A percentile compares a stretch with the other conserved stretches of the same genome.
Evolutionary conservation across 1,139 yeast species (phyloP).

Genomic region (Kodamaea sp.): DNA sequence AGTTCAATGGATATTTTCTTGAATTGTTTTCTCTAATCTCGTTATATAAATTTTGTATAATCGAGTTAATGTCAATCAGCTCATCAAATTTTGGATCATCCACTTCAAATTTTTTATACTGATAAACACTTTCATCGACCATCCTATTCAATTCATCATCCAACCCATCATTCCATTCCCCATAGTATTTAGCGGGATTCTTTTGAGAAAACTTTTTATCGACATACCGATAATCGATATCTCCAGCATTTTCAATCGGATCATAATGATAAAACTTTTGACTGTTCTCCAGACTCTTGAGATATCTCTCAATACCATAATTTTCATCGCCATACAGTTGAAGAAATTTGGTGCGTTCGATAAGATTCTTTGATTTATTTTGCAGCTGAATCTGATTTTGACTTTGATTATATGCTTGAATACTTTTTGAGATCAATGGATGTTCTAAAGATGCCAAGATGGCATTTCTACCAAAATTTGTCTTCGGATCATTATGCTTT

Average conservation of each 20-base stretch:
- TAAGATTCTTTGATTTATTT: background rate
- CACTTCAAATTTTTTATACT: background rate
- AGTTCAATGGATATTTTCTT: background rate
- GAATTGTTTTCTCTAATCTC: constrained; percentile 6
- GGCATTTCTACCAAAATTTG: constrained; percentile 5
- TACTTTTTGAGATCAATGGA: constrained; percentile 9
- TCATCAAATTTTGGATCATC: constrained; percentile 5
- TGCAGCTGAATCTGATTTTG: constrained; percentile 1
- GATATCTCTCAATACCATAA: background rate
- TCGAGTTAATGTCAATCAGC: constrained; percentile 5
- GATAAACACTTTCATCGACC: constrained; percentile 8
- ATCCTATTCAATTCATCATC: constrained; percentile 9
- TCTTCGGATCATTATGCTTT: no score
- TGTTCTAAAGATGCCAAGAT: constrained; percentile 9
- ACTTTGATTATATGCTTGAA: constrained; percentile 9
- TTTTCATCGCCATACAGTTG: background rate
- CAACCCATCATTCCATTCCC: constrained; percentile 9
- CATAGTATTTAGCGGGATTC: constrained; percentile 4
- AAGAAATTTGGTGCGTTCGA: constrained; percentile 3
- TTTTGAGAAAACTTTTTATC: constrained; percentile 4
- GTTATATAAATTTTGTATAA: constrained; percentile 5
- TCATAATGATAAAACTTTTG: constrained; percentile 7
- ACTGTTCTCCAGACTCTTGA: background rate
- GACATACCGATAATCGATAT: background rate
- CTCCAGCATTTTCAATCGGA: background rate